Evolutionary conservation across 805 yeast genomes (phyloP), one percentile per base, ranked within the genome.

Genomic region (Kazachstania kunashirensis): DNA sequence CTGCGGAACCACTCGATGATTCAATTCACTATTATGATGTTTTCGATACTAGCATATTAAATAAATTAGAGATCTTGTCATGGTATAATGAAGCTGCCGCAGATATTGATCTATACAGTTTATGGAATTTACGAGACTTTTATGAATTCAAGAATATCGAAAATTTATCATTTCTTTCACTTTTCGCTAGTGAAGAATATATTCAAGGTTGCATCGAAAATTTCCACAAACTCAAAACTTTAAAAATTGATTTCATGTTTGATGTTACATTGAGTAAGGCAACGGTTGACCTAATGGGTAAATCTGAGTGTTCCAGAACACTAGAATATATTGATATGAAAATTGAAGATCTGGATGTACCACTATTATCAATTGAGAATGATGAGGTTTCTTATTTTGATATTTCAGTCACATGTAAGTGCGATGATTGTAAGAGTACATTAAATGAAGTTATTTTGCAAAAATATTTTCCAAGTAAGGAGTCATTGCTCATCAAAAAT

Each of bases 231-330:
- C 34, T 65, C 33, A 46, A 49, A 40, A 49, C 59, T 33, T 31
- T 63, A 5, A 62, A 61, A 41, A 34, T 63, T 19, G 68, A 63
- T 42, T 63, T 55, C 36, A 41, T 57, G 47, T 46, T 48, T 23
- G 55, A 51, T 28, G 44, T 46, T 7, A 41, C 51, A 14, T 26
- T 62, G 4, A 36, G 47, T 0, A 40, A 24, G 7, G 26, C 29
- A 5, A 41, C 57, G 6, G 20, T 50, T n/a, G 52, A 54, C 8
- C 36, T 46, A 11, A 28, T 53, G 31, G 44, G 57, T 1, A 41
- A 37, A 7, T 50, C 52, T 16, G 43, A 47, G 3, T 58, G 57
- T 31, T 38, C 40, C 2, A 35, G 44, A 8, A 45, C 53, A 6
- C 35, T 64, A 27, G 48, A 46, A 33, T 62, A 59, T 40, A 33